A percentile compares a stretch with the other conserved stretches of the same genome.
Conservation (phyloP, 31 red algal genomes). For the Odonthalia washingtoniensis region DNA sequence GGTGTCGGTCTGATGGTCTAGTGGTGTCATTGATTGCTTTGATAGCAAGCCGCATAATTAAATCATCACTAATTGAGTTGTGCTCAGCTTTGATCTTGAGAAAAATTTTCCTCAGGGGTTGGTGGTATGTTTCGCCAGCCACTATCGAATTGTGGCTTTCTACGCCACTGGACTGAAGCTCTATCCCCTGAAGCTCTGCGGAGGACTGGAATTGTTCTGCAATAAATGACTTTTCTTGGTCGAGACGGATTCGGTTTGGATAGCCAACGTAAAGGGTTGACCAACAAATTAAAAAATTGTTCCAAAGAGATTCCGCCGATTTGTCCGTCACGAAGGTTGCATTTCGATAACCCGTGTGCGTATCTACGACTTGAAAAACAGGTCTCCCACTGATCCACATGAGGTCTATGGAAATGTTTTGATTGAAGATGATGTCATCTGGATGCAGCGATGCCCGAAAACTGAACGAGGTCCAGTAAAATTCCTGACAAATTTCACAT, state of each 20-base stretch:
- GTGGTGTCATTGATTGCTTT: no score
- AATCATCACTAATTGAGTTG: no score
- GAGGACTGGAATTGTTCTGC: constrained; percentile 10
- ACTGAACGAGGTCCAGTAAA: neutral
- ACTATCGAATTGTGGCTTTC: constrained; percentile 42
- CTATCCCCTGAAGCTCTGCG: neutral
- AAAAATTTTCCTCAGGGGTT: no score
- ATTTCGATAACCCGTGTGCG: constrained; percentile 26
- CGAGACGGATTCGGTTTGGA: constrained; percentile 24
- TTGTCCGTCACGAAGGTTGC: constrained; percentile 12
- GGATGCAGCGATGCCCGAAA: constrained; percentile 17
- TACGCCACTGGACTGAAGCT: neutral
- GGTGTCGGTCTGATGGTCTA: no score
- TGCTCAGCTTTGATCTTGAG: no score
- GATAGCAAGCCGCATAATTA: no score
- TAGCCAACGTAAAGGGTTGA: constrained; percentile 35
- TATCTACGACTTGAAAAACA: constrained; percentile 43
- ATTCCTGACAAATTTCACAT: neutral
- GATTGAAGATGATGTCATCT: constrained; percentile 33
- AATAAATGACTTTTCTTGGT: constrained; percentile 3
- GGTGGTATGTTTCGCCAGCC: constrained; percentile 47
- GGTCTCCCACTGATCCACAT: constrained; percentile 30
- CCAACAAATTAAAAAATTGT: constrained; percentile 44
- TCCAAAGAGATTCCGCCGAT: constrained; percentile 26
- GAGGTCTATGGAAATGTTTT: constrained; percentile 27